Conservation (phyloP, 2,329 filamentous ascomycete genomes). For the Botrytis pseudocinerea region DNA sequence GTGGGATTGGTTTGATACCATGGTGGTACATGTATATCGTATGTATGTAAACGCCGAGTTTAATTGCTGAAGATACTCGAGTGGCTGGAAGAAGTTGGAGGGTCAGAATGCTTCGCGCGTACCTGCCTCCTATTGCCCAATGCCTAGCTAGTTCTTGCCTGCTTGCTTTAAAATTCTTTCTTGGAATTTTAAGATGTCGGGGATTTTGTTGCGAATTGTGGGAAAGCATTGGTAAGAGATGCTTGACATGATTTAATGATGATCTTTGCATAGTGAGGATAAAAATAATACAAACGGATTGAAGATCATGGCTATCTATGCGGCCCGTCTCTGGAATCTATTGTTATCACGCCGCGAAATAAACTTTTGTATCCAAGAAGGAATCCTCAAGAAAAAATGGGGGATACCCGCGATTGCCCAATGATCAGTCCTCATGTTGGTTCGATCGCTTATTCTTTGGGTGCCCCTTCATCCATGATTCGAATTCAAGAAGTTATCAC, state of each 20-base stretch:
- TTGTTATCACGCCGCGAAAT: constrained; percentile 10
- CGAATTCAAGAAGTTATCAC: background rate
- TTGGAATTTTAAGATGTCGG: constrained; percentile 6
- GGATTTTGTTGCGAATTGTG: constrained; percentile 20
- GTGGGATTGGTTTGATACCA: background rate
- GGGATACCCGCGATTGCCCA: background rate
- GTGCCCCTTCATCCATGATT: background rate
- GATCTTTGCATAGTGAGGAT: background rate
- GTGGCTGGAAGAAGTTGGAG: background rate
- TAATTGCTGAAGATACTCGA: constrained; percentile 15
- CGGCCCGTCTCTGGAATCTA: constrained; percentile 3
- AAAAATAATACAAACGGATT: background rate
- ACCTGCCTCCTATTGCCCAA: constrained; percentile 1
- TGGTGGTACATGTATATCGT: background rate
- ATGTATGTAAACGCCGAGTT: constrained; percentile 20
- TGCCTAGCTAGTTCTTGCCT: background rate
- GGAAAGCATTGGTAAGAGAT: constrained; percentile 20
- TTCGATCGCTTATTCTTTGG: background rate
- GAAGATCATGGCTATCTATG: constrained; percentile 4
- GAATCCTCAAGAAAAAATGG: background rate
- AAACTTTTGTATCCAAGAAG: background rate
- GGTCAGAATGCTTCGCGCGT: constrained; percentile 11
- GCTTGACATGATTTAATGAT: background rate
- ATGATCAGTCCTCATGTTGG: background rate
- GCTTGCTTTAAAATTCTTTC: background rate